Evolutionary conservation across 805 yeast genomes (phyloP).

Genomic region (Ogataea wickerhamii): DNA sequence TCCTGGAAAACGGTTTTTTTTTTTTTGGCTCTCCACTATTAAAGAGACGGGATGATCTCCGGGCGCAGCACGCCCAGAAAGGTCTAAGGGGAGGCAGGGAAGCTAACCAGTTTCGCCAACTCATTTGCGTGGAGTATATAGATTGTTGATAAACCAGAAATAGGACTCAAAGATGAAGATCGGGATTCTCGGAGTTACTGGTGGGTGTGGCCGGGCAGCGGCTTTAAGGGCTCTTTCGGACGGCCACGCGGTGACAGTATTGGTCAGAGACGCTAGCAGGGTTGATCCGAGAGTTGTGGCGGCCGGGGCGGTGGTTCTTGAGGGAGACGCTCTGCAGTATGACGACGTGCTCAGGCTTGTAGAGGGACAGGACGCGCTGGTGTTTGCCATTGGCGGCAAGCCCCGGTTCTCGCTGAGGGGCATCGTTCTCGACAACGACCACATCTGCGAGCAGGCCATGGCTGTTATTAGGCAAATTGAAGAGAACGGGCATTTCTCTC

Average conservation of each 20-base stretch:
- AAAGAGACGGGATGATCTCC: too few relatives aligned
- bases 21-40: too few relatives aligned
- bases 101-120: too few relatives aligned
- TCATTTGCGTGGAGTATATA: too few relatives aligned
- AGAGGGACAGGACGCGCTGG: background rate
- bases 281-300: background rate
- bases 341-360: conserved; percentile 1
- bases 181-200: background rate
- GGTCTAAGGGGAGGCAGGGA: too few relatives aligned
- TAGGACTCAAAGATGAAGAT: background rate
- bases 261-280: background rate
- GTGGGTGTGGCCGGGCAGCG: conserved; percentile 1
- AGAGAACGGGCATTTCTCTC: background rate
- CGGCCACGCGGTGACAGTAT: background rate
- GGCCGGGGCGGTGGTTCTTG: background rate
- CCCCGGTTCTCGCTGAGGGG: background rate
- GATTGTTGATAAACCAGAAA: too few relatives aligned
- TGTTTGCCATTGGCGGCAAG: conserved; percentile 1
- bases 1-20: too few relatives aligned
- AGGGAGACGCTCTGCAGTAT: background rate
- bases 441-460: conserved; percentile 1
- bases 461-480: background rate
- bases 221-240: background rate
- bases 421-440: background rate
- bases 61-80: too few relatives aligned